Conservation (phyloP, 1,284 basidiomycete genomes). For the Pyrrhoderma noxium region DNA sequence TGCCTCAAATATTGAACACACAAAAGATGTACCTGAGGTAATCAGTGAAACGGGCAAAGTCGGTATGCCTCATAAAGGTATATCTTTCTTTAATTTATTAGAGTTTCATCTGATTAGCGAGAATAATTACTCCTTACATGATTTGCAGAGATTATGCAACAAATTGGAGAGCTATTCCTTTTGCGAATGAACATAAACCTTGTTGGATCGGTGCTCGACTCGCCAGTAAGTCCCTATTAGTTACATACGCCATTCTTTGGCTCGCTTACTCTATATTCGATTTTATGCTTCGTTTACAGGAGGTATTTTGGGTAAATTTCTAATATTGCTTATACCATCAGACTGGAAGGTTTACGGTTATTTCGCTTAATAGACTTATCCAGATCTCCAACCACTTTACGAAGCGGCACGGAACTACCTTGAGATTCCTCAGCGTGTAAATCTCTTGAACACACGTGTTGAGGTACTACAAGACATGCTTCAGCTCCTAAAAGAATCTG, state of each 20-base stretch:
- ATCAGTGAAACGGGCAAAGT: constrained; percentile 95
- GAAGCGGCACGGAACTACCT: constrained; percentile 90
- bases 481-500: constrained; percentile 90
- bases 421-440: constrained; percentile 91
- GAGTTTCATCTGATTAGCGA: background rate
- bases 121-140: constrained; percentile 32
- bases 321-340: background rate
- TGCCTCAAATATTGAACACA: constrained; percentile 90
- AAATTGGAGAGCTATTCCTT: constrained; percentile 93
- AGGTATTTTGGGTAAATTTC: constrained; percentile 78
- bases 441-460: constrained; percentile 88
- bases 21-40: constrained; percentile 91
- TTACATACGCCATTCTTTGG: constrained; percentile 1
- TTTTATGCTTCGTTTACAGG: constrained; percentile 49
- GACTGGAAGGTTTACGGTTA: background rate
- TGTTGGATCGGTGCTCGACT: constrained; percentile 92
- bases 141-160: constrained; percentile 89
- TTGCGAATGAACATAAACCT: constrained; percentile 93
- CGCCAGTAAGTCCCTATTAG: constrained; percentile 56
- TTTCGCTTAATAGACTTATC: constrained; percentile 57
- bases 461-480: constrained; percentile 97
- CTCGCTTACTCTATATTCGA: constrained; percentile 8
- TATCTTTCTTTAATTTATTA: constrained; percentile 9
- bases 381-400: constrained; percentile 93
- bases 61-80: constrained; percentile 75